A percentile compares a stretch with the other conserved stretches of the same genome.
phyloP scores from a whole-genome alignment of 164 flowering plant genomes.

The Malania oleifera region DNA sequence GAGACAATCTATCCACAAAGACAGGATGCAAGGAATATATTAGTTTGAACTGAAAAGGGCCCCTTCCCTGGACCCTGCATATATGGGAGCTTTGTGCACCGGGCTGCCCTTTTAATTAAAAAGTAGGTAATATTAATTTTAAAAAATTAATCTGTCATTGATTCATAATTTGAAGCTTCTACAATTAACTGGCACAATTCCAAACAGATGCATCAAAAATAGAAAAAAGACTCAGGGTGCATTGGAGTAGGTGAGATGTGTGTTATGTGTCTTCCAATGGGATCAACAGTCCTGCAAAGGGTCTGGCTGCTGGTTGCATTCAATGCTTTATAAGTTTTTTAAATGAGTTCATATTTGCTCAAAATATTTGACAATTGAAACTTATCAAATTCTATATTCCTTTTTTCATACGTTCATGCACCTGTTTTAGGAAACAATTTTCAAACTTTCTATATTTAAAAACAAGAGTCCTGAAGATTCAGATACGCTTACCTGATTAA shows the following conservation, averaged over 20 bases:
- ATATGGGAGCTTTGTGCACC: neutral
- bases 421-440: too few species aligned
- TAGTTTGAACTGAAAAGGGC: neutral
- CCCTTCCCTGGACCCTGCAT: neutral
- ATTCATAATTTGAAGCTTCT: slow-evolving; percentile 3
- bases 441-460: too few species aligned
- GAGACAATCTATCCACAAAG: slow-evolving; percentile 67
- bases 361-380: neutral
- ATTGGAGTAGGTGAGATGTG: too few species aligned
- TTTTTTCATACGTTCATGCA: too few species aligned
- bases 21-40: neutral
- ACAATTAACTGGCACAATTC: neutral
- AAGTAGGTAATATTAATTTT: too few species aligned
- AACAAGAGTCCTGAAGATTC: neutral
- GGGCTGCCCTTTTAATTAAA: neutral
- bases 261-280: too few species aligned
- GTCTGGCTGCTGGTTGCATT: too few species aligned
- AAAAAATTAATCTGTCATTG: neutral
- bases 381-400: too few species aligned
- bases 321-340: too few species aligned
- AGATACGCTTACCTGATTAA: slow-evolving; percentile 59
- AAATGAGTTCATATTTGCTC: too few species aligned
- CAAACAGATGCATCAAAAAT: neutral
- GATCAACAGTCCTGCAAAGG: too few species aligned
- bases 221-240: neutral